phyloP scores from a whole-genome alignment of 306 rosid genomes.

The Fagus sylvatica region DNA sequence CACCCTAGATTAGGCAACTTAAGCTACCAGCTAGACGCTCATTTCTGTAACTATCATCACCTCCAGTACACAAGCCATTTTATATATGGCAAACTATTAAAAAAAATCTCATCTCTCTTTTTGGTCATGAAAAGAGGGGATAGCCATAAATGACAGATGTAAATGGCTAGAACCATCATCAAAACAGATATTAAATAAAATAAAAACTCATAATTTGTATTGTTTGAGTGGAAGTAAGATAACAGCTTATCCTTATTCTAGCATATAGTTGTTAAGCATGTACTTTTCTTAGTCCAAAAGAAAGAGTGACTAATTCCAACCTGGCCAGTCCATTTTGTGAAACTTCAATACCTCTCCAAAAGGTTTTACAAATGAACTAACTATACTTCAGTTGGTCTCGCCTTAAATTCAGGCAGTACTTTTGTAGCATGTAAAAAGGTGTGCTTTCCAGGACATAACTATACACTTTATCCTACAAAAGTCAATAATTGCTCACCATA shows the following conservation, averaged over 20 bases:
- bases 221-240: neutral
- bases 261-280: neutral
- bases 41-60: neutral
- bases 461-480: no score
- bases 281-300: neutral
- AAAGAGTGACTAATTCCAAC: no score
- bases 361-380: no score
- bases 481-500: slow-evolving; percentile 11
- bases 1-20: neutral
- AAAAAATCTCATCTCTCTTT: neutral
- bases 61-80: neutral
- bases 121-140: neutral
- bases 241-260: neutral
- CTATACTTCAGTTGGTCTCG: no score
- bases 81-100: neutral
- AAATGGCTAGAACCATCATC: neutral
- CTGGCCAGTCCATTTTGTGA: no score
- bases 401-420: no score
- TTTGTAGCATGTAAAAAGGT: no score
- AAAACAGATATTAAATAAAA: neutral
- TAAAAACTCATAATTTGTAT: neutral
- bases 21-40: neutral
- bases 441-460: no score
- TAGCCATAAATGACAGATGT: neutral
- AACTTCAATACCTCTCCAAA: no score